These are phyloP conservation scores for Durio zibethinus DNA, from an alignment of 345 rosid genomes.

Conservation along the genomic window DNA sequence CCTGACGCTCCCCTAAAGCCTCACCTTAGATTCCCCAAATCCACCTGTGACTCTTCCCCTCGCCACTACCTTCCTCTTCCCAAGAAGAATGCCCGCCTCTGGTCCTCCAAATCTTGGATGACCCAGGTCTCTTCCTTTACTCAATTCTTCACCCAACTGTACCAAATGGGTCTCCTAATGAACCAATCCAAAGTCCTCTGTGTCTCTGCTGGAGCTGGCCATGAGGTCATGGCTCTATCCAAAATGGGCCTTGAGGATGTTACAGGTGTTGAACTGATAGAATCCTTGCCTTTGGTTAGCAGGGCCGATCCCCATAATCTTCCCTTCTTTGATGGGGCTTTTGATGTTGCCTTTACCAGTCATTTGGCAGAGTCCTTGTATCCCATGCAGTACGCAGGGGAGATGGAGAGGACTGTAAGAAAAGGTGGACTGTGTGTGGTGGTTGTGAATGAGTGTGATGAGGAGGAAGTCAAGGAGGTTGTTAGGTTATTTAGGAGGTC, in stretches of 20 bases:
- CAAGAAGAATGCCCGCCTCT: constrained; percentile 69
- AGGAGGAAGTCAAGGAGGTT: constrained; percentile 40
- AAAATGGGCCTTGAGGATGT: constrained; percentile 60
- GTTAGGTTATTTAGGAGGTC: constrained; percentile 49
- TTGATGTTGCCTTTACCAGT: constrained; percentile 64
- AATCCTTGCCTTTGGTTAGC: constrained; percentile 65
- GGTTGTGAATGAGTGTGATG: constrained; percentile 52
- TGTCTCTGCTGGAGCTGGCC: constrained; percentile 90
- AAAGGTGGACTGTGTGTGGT: constrained; percentile 56
- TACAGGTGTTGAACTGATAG: constrained; percentile 75
- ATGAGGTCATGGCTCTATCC: constrained; percentile 71
- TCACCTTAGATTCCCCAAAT: constrained; percentile 68
- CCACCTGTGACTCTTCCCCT: constrained; percentile 71
- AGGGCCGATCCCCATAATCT: constrained; percentile 79
- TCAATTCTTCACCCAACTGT: constrained; percentile 44
- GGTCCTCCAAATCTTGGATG: constrained; percentile 68
- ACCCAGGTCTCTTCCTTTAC: constrained; percentile 49
- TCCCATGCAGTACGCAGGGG: constrained; percentile 51
- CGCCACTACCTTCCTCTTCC: constrained; percentile 48
- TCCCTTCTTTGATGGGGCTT: constrained; percentile 69
- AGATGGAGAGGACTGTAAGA: constrained; percentile 90
- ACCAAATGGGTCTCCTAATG: constrained; percentile 36
- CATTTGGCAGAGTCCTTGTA: constrained; percentile 65
- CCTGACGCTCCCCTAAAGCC: constrained; percentile 39
- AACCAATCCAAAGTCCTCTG: constrained; percentile 75